Evolutionary conservation across 2,329 filamentous ascomycete genomes (phyloP).

Genomic region (Tolypocladium nubicola): DNA sequence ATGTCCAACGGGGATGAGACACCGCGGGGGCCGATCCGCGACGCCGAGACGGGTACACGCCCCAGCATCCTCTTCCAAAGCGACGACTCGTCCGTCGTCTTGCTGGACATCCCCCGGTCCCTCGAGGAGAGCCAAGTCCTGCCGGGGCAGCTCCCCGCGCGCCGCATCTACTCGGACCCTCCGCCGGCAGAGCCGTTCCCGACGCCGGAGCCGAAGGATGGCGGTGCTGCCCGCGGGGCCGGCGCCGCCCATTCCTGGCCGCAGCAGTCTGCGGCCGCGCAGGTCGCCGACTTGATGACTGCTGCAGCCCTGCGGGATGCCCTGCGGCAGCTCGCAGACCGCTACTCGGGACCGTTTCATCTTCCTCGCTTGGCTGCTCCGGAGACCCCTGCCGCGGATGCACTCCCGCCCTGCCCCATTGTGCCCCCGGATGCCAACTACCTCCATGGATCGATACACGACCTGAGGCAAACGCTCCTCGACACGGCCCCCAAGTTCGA

Average conservation of each 20-base stretch:
- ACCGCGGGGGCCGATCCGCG: background rate
- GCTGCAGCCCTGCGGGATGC: constrained; percentile 33
- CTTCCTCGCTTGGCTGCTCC: constrained; percentile 26
- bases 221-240: background rate
- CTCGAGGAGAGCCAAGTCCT: constrained; percentile 55
- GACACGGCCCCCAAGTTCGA: constrained; percentile 44
- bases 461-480: constrained; percentile 28
- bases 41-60: background rate
- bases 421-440: constrained; percentile 33
- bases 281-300: constrained; percentile 44
- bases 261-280: constrained; percentile 30
- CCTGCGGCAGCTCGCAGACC: constrained; percentile 23
- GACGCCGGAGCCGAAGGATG: constrained; percentile 35
- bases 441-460: constrained; percentile 38
- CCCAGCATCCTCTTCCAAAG: constrained; percentile 23
- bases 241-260: constrained; percentile 16
- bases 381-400: background rate
- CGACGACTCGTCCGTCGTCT: constrained; percentile 32
- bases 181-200: constrained; percentile 34
- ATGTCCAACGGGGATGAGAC: background rate
- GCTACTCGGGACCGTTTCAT: constrained; percentile 33
- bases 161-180: constrained; percentile 34
- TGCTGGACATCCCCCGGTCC: constrained; percentile 61
- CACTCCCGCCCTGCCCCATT: constrained; percentile 8
- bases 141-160: constrained; percentile 21